phyloP scores from a whole-genome alignment of 116 monocot genomes.

The Cymodocea nodosa region DNA sequence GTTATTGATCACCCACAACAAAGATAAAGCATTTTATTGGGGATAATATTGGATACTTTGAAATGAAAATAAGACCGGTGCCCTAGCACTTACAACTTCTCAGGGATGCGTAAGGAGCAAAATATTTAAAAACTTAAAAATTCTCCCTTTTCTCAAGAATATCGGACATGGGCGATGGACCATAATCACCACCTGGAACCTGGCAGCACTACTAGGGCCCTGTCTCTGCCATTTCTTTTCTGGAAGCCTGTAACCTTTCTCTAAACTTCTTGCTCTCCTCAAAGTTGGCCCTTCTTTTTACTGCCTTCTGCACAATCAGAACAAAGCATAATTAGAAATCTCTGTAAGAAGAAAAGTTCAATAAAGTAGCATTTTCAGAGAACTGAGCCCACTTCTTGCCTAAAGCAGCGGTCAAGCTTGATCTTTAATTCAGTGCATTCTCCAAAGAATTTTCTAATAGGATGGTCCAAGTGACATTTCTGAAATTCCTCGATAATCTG shows the following conservation, averaged over 20 bases:
- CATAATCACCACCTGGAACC: too few species aligned
- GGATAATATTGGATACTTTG: too few species aligned
- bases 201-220: background rate
- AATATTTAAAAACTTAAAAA: too few species aligned
- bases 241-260: constrained; percentile 64
- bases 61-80: background rate
- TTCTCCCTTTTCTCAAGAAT: too few species aligned
- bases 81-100: background rate
- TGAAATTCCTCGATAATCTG: constrained; percentile 84
- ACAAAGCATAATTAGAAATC: background rate
- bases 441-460: constrained; percentile 71
- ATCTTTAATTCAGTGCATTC: constrained; percentile 79
- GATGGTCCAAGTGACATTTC: constrained; percentile 74
- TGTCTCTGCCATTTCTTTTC: constrained; percentile 57
- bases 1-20: too few species aligned
- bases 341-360: background rate
- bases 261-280: constrained; percentile 84
- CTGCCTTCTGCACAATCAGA: constrained; percentile 41
- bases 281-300: constrained; percentile 72
- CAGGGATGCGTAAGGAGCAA: background rate
- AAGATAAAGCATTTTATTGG: too few species aligned
- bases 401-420: constrained; percentile 78
- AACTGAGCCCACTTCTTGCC: constrained; percentile 46
- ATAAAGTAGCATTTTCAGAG: constrained; percentile 1
- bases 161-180: too few species aligned